phyloP scores from a whole-genome alignment of 441 rosid species.

The Heliophila coronopifolia region DNA sequence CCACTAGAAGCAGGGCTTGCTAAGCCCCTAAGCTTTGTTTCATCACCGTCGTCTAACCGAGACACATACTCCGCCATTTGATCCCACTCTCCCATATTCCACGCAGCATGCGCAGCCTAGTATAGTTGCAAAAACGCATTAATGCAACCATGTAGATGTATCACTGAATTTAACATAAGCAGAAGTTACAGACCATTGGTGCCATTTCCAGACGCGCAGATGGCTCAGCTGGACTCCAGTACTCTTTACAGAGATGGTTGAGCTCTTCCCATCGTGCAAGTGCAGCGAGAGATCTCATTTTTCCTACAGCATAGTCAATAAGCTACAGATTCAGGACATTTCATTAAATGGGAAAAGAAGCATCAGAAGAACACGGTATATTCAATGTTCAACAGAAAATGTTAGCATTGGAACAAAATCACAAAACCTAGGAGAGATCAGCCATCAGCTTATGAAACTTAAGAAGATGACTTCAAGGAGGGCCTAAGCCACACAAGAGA shows the following conservation, averaged over 20 bases:
- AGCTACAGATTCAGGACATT: conserved; percentile 20
- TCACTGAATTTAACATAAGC: conserved; percentile 10
- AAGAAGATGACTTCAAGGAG: background rate
- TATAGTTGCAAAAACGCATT: conserved; percentile 28
- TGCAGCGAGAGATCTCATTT: conserved; percentile 99
- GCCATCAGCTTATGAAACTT: background rate
- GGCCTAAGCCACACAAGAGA: background rate
- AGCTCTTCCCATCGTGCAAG: conserved; percentile 99
- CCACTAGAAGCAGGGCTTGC: conserved; percentile 86
- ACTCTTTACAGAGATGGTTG: conserved; percentile 89
- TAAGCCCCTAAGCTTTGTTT: conserved; percentile 80
- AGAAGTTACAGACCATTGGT: conserved; percentile 70
- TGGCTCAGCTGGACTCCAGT: conserved; percentile 99
- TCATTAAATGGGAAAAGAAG: conserved; percentile 6
- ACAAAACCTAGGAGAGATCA: conserved; percentile 7
- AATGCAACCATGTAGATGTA: conserved; percentile 14
- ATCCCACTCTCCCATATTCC: conserved; percentile 99
- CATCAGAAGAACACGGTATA: conserved; percentile 3
- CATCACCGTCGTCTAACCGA: conserved; percentile 97
- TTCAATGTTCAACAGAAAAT: conserved; percentile 15
- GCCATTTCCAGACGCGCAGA: conserved; percentile 99
- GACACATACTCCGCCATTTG: conserved; percentile 99
- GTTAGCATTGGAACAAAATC: conserved; percentile 14
- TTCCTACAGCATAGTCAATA: conserved; percentile 43
- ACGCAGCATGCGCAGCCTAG: conserved; percentile 98